phyloP scores from a whole-genome alignment of 2,329 filamentous ascomycete genomes.

The Exserohilum turcica region DNA sequence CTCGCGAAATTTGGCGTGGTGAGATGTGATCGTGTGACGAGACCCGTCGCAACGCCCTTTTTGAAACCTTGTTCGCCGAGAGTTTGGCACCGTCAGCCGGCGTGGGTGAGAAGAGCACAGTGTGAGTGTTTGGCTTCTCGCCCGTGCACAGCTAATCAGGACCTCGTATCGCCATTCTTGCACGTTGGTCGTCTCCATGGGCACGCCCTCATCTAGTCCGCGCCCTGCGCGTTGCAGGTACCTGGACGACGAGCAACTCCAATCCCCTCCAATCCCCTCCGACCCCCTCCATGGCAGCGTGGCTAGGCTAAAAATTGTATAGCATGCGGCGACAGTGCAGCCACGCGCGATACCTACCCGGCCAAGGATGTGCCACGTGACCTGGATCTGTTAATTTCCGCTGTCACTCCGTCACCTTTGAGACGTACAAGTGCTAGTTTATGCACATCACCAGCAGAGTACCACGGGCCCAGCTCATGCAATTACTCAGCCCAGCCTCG shows the following conservation, averaged over 20 bases:
- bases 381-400: background rate
- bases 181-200: too few relatives aligned
- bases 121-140: too few relatives aligned
- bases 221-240: too few relatives aligned
- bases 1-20: background rate
- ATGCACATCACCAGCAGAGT: constrained; percentile 4
- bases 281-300: too few relatives aligned
- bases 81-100: too few relatives aligned
- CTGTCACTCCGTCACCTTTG: background rate
- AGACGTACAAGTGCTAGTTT: constrained; percentile 3
- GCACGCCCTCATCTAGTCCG: too few relatives aligned
- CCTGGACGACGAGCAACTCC: background rate
- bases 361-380: background rate
- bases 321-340: background rate
- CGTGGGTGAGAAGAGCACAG: too few relatives aligned
- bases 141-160: too few relatives aligned
- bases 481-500: background rate
- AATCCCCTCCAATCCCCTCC: background rate
- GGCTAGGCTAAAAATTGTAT: too few relatives aligned
- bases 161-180: too few relatives aligned
- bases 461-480: constrained; percentile 1
- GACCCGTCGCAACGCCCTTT: constrained; percentile 12
- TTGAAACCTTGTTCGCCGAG: constrained; percentile 16
- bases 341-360: background rate
- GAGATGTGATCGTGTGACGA: constrained; percentile 13